These are phyloP conservation scores for Ascoidea rubescens DNA, from an alignment of 805 yeast species.

Conservation along the genomic window DNA sequence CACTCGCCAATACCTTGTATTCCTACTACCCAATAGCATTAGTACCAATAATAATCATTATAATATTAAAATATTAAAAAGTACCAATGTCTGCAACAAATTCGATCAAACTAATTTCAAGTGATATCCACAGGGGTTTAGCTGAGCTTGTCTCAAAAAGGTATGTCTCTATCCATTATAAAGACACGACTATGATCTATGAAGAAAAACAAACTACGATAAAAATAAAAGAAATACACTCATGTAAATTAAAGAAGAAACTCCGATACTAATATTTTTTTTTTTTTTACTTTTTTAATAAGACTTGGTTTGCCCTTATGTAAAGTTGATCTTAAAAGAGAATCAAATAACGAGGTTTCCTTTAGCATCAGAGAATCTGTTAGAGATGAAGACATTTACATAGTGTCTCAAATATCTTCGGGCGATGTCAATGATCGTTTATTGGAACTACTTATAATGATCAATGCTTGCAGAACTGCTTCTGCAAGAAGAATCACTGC, in stretches of 20 bases:
- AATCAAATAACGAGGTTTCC: slow-evolving; percentile 60
- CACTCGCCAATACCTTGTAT: no score
- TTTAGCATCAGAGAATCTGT: slow-evolving; percentile 72
- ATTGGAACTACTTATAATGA: slow-evolving; percentile 62
- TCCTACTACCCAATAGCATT: no score
- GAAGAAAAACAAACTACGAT: slow-evolving; percentile 18
- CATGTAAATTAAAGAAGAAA: no score
- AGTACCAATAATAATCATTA: no score
- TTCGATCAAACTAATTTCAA: slow-evolving; percentile 53
- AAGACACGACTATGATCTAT: slow-evolving; percentile 36
- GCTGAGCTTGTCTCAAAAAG: slow-evolving; percentile 58
- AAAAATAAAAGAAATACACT: no score
- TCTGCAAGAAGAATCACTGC: slow-evolving; percentile 76
- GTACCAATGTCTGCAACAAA: slow-evolving; percentile 31
- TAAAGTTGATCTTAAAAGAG: slow-evolving; percentile 50
- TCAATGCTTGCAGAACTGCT: slow-evolving; percentile 73
- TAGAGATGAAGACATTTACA: slow-evolving; percentile 73
- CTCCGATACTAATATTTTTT: no score
- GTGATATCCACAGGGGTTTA: slow-evolving; percentile 53
- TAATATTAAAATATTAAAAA: no score
- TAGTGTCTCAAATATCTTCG: slow-evolving; percentile 67
- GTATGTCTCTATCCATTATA: slow-evolving; percentile 41
- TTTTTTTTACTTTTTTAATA: slow-evolving; percentile 23
- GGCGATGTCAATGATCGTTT: slow-evolving; percentile 62
- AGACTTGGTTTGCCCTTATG: slow-evolving; percentile 47